Conservation (phyloP, 805 yeast species). For the Starmerella etchellsii region DNA sequence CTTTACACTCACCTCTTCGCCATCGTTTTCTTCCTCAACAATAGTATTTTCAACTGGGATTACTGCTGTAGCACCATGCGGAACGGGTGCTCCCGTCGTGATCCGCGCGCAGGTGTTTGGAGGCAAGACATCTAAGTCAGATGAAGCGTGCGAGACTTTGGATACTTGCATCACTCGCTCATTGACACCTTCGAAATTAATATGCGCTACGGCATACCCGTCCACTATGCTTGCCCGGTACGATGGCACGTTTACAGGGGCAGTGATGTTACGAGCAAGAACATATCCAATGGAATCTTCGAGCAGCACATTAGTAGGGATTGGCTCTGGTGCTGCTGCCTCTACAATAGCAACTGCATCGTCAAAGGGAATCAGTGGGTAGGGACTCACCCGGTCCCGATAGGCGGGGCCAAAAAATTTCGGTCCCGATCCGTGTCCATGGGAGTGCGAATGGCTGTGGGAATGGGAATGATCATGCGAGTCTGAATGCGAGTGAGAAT, state of each 20-base stretch:
- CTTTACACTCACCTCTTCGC: conserved; percentile 34
- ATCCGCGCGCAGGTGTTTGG: conserved; percentile 34
- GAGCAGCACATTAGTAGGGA: conserved; percentile 22
- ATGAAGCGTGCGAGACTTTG: conserved; percentile 16
- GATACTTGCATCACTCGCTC: conserved; percentile 25
- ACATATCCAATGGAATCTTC: conserved; percentile 31
- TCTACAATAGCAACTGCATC: conserved; percentile 31
- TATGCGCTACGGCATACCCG: conserved; percentile 39
- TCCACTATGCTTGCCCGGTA: conserved; percentile 46
- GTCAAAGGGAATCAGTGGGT: conserved; percentile 34
- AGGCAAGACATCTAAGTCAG: conserved; percentile 25
- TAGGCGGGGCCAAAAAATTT: conserved; percentile 34
- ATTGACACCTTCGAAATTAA: conserved; percentile 30
- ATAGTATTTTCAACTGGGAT: conserved; percentile 43
- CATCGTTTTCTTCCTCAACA: conserved; percentile 29
- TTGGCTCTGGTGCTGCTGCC: conserved; percentile 25
- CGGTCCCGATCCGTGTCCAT: conserved; percentile 22
- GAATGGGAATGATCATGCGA: conserved; percentile 10
- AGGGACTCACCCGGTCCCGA: conserved; percentile 39
- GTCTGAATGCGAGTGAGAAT: conserved; percentile 11
- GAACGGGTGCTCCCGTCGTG: conserved; percentile 47
- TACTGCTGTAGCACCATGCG: conserved; percentile 41
- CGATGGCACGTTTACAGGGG: conserved; percentile 34
- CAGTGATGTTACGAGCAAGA: conserved; percentile 32
- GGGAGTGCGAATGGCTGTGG: conserved; percentile 11